Conservation (phyloP, 331 rosid species). For the Rhamnella rubrinervis region DNA sequence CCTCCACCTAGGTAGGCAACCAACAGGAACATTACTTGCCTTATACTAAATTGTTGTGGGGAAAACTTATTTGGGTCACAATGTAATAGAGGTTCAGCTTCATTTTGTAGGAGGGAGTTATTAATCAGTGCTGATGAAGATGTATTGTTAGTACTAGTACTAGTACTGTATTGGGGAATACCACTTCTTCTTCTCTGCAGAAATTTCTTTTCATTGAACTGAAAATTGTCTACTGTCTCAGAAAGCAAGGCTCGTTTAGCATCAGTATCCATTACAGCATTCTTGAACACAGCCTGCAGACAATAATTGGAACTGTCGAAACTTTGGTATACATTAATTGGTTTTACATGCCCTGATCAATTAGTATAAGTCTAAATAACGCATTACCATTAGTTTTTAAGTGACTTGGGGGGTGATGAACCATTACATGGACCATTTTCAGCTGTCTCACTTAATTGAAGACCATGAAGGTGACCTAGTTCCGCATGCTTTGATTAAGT, state of each 20-base stretch:
- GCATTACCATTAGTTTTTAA: too few species aligned
- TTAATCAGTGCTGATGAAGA: conserved; percentile 14
- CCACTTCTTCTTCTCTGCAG: conserved; percentile 46
- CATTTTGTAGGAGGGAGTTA: conserved; percentile 28
- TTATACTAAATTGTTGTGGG: conserved; percentile 42
- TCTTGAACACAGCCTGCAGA: conserved; percentile 1
- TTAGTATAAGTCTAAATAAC: too few species aligned
- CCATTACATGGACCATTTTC: too few species aligned
- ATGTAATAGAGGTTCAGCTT: conserved; percentile 13
- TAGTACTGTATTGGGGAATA: background rate
- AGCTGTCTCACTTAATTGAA: too few species aligned
- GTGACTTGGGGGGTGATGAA: too few species aligned
- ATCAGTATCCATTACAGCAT: conserved; percentile 49
- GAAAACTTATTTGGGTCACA: background rate
- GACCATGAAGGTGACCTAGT: too few species aligned
- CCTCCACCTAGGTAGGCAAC: conserved; percentile 62
- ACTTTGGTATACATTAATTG: too few species aligned
- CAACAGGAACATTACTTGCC: conserved; percentile 38
- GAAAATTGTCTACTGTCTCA: conserved; percentile 30
- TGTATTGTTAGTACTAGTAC: conserved; percentile 7
- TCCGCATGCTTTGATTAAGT: too few species aligned
- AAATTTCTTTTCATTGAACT: conserved; percentile 34
- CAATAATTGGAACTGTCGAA: background rate
- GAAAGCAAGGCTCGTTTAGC: conserved; percentile 50
- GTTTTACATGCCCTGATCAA: too few species aligned